Evolutionary conservation across 2,329 filamentous ascomycete species (phyloP), one percentile per base, ranked within the genome.

Genomic region (Aspergillus neoniger): DNA sequence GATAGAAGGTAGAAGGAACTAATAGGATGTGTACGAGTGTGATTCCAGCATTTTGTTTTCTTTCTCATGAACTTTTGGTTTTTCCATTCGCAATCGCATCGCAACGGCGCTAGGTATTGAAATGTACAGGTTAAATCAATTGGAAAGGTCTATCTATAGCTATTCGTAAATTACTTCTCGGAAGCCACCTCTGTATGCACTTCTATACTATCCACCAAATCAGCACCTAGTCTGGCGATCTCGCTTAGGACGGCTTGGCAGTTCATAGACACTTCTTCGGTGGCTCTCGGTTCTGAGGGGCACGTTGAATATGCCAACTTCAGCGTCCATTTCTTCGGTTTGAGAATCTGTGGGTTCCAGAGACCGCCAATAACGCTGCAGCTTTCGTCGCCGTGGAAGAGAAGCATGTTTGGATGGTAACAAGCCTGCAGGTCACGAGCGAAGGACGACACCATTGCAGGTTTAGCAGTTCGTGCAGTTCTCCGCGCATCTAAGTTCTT

Each of bases 401-500:
- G 91, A 2, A 97, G 79, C 36, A 96, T 79, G 2, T 86, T 85
- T 38, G 88, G 84, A 3, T 84, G 83, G 72, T 92, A 97, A 2
- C 86, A 74, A 3, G 78, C 79, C 64, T 86, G 81, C 12, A 98
- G 79, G 69, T 95, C 91, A 15, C 81, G 76, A 15, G 92, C 75
- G 60, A 94, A 88, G 8, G 86, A 79, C 8, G 80, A 77, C 1
- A 87, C 79, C 0, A 90, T 85, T n/a, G 88, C 81, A 21, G 85
- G 83, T 2, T 86, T 84, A 4, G 88, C 69, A 36, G 83, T 54
- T 67, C 76, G 65, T 57, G 75, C 72, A 3, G 81, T 9, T 77
- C 75, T 63, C 71, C 77, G 56, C 69, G 75, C 64, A n/a, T 89
- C 86, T 36, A 97, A 81, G 72, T 97, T 97, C 78, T 96, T 96